Conservation (phyloP, 1,284 basidiomycete genomes). For the Ceratobasidium sp. region DNA sequence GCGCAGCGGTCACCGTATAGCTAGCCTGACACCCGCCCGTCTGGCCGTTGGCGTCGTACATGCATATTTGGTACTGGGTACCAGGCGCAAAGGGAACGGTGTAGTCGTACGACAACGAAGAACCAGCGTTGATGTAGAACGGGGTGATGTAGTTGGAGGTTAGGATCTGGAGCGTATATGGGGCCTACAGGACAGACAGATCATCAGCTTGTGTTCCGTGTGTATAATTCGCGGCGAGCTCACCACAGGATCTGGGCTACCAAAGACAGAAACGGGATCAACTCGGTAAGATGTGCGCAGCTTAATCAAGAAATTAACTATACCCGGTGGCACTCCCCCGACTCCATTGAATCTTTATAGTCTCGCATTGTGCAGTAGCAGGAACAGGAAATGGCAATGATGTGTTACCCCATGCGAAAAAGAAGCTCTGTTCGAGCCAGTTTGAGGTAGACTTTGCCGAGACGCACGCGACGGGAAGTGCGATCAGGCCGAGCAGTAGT, state of each 20-base stretch:
- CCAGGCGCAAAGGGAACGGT: constrained; percentile 67
- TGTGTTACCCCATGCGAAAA: constrained; percentile 65
- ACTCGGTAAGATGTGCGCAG: constrained; percentile 22
- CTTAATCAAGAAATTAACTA: constrained; percentile 43
- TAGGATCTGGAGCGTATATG: constrained; percentile 70
- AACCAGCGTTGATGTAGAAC: constrained; percentile 63
- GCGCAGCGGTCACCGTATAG: constrained; percentile 61
- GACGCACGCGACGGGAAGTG: constrained; percentile 13
- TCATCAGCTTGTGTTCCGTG: background rate
- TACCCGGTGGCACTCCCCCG: constrained; percentile 62
- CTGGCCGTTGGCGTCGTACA: constrained; percentile 66
- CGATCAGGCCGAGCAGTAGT: constrained; percentile 4
- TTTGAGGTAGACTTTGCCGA: constrained; percentile 35
- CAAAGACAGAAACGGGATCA: constrained; percentile 13
- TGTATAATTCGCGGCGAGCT: background rate
- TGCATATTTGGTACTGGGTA: constrained; percentile 73
- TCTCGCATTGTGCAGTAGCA: constrained; percentile 64
- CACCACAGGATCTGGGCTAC: constrained; percentile 62
- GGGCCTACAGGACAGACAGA: constrained; percentile 53
- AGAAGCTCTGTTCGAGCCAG: constrained; percentile 60
- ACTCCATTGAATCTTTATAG: constrained; percentile 64
- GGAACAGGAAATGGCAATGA: constrained; percentile 58
- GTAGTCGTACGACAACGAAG: constrained; percentile 65
- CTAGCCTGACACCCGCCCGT: constrained; percentile 69
- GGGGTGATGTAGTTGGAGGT: constrained; percentile 66